phyloP scores from a whole-genome alignment of 306 rosid genomes.

The Betula pendula region DNA sequence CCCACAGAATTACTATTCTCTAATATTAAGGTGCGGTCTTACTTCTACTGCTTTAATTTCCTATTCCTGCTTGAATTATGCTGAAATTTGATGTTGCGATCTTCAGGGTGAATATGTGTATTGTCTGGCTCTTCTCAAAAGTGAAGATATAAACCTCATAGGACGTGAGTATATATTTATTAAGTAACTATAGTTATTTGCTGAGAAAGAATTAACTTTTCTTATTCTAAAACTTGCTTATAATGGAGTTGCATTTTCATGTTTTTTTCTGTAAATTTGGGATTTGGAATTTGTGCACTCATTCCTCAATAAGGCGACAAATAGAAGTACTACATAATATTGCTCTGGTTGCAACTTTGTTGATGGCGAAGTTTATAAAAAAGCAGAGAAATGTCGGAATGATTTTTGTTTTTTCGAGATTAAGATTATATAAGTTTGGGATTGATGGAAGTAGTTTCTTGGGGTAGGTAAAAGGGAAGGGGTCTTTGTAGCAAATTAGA shows the following conservation, averaged over 20 bases:
- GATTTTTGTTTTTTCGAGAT: background rate
- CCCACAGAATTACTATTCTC: slow-evolving; percentile 24
- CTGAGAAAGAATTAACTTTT: background rate
- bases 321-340: background rate
- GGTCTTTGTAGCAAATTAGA: background rate
- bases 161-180: slow-evolving; percentile 73
- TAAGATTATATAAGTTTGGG: background rate
- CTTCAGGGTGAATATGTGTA: slow-evolving; percentile 41
- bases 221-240: background rate
- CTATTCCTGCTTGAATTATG: slow-evolving; percentile 2
- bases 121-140: slow-evolving; percentile 63
- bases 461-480: background rate
- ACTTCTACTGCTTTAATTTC: slow-evolving; percentile 13
- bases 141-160: slow-evolving; percentile 60
- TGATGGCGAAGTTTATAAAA: background rate
- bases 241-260: no score
- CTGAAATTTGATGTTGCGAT: slow-evolving; percentile 27
- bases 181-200: background rate
- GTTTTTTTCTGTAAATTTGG: background rate
- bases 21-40: slow-evolving; percentile 30
- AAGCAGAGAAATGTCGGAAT: background rate
- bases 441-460: background rate
- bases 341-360: background rate
- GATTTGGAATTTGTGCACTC: background rate
- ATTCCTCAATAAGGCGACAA: background rate